phyloP scores from a whole-genome alignment of 192 early-diverging fungal genomes.

The Entomortierella lignicola region DNA sequence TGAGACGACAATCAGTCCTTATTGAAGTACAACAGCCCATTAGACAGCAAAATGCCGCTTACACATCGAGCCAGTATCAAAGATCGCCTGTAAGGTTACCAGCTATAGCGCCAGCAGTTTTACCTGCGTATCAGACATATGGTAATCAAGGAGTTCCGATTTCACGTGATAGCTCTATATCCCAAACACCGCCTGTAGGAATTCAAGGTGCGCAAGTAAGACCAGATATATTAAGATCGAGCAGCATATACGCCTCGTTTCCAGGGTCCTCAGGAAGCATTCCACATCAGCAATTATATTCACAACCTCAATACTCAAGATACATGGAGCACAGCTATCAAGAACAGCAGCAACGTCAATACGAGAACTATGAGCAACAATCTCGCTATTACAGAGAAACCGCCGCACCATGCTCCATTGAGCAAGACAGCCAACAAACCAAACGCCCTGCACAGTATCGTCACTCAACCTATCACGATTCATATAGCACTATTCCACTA shows the following conservation, averaged over 20 bases:
- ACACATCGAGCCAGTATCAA: no score
- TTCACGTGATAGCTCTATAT: background rate
- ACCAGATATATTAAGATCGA: conserved; percentile 13
- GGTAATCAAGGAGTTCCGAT: background rate
- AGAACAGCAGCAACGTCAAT: conserved; percentile 20
- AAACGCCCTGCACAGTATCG: conserved; percentile 2
- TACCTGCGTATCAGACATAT: background rate
- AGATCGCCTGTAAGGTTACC: background rate
- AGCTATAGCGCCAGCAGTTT: background rate
- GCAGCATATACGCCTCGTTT: conserved; percentile 11
- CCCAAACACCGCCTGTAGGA: background rate
- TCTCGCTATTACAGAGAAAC: conserved; percentile 32
- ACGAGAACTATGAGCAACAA: conserved; percentile 38
- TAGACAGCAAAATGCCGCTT: no score
- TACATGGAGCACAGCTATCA: conserved; percentile 8
- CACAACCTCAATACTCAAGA: conserved; percentile 14
- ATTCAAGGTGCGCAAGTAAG: background rate
- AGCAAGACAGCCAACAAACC: background rate
- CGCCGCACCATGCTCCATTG: background rate
- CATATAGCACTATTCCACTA: background rate
- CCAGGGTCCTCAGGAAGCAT: background rate
- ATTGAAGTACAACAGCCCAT: no score
- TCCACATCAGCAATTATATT: conserved; percentile 9
- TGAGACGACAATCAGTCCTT: no score
- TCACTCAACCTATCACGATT: conserved; percentile 10